Base-by-base conservation (phyloP, 352 stramenopile species). In the Saprolegnia parasitica region DNA sequence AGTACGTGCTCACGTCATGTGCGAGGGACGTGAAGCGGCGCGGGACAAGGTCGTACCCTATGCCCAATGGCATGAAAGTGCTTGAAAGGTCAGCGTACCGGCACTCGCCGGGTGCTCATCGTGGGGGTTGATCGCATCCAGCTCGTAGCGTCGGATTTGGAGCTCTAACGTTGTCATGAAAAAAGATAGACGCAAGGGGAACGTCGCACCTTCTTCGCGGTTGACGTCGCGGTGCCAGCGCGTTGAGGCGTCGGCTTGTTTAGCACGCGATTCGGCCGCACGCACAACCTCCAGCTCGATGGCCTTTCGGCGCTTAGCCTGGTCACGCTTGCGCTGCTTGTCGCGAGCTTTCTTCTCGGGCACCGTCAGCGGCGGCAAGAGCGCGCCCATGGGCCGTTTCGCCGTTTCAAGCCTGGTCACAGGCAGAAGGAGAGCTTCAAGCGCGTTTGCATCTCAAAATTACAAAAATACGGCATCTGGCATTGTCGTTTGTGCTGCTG, bases 71-170 rank as follows among this genome's bases (percentile, higher is more conserved):
- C 9, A 60, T 11, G 24, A 40, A 4, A 4, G 1, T 4, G 1
- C 20, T 42, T 11, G 11, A 16, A 9, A 60, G 4, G 52, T 2
- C 9, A 8, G 1, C 35, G 24, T 24, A 60, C 52, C 86, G 3
- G 80, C 83, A 11, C 76, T 56, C 0, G 81, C 73, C 23, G 82
- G 78, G 50, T 90, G 75, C n/a, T 49, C 72, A 3, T 81, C 77
- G 24, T 90, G 79, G 0, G 73, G 66, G 45, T 85, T 80, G 11
- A 91, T 77, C 11, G 77, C 45, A 52, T 93, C 86, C 35, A 85
- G 77, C 50, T 91, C 83, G 23, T 90, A 71, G 0, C 81, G 73
- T 35, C 78, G 67, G 55, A 91, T 77, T 21, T 89, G 67, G 10
- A 93, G 74, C 62, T 91, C 63, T 70, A 62, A 5, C 40, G 5